These are phyloP conservation scores for Gastrolobium bilobum DNA, from an alignment of 306 rosid species.

Conservation along the genomic window DNA sequence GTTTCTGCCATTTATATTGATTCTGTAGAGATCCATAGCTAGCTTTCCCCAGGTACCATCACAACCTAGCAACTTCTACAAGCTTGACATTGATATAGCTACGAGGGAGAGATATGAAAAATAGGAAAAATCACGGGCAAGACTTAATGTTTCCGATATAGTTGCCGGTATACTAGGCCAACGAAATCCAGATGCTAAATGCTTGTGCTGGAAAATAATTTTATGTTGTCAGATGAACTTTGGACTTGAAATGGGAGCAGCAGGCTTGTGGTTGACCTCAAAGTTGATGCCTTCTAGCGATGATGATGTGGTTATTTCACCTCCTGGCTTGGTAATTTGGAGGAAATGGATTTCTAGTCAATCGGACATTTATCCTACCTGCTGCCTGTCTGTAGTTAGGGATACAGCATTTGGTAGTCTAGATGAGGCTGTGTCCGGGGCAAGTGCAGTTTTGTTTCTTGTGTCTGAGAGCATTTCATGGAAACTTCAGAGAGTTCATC, in stretches of 20 bases:
- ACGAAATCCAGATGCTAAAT: conserved; percentile 69
- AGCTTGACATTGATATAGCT: conserved; percentile 74
- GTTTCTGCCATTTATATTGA: no score
- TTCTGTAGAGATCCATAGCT: no score
- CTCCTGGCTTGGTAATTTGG: conserved; percentile 81
- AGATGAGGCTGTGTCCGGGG: conserved; percentile 71
- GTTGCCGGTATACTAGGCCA: conserved; percentile 63
- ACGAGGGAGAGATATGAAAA: conserved; percentile 73
- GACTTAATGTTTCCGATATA: conserved; percentile 81
- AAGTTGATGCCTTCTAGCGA: conserved; percentile 75
- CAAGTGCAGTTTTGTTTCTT: conserved; percentile 80
- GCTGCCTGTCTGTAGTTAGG: conserved; percentile 85
- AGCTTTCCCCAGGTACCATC: no score
- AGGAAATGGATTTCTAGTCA: conserved; percentile 71
- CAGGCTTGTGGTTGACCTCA: conserved; percentile 79
- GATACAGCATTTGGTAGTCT: conserved; percentile 59
- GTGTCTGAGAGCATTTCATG: conserved; percentile 72
- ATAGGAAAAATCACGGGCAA: conserved; percentile 74
- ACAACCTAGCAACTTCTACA: conserved; percentile 55
- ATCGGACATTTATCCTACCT: conserved; percentile 60
- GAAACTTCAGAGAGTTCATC: conserved; percentile 70
- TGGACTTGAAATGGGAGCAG: conserved; percentile 53
- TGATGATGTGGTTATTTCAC: conserved; percentile 65
- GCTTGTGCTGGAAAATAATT: conserved; percentile 88
- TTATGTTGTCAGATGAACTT: conserved; percentile 66